Base-by-base conservation (phyloP, 2,329 filamentous ascomycete species). In the Pezicula rhizophila region DNA sequence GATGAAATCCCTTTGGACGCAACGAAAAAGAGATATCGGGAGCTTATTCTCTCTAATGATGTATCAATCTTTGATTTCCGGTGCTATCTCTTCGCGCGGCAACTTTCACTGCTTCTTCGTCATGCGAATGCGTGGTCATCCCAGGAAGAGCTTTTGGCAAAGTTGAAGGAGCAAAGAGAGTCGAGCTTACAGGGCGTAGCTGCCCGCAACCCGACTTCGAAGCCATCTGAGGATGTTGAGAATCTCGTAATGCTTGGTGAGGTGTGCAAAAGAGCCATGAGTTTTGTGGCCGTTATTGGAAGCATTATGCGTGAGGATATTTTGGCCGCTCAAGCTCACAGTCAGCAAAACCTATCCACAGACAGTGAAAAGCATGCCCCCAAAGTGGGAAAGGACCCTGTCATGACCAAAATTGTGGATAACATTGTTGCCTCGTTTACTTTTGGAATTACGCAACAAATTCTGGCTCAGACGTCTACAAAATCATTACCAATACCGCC, bases 61-160 rank as follows among this genome's bases (percentile, higher is more conserved):
- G 95, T 99, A 33, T 99, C 93, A 0, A 76, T 96, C 2, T 96
- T 97, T 63, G 93, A 99, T 66, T 97, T 99, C 65, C 79, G 89
- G 44, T 89, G 87, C 58, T 99, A 99, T 65, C 83, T 99, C 11
- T 99, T 97, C 66, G 84, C 89, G 3, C 80, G 93, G 20, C 92
- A 99, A 60, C 81, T 96, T 53, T 80, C 86, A 2, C 70, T 99
- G 1, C 75, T 97, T 1, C 74, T 96, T 11, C 80, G 91, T 4
- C 77, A 95, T 1, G 90, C 87, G n/a, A 93, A 92, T 61, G 80
- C 80, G 0, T 78, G 70, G 66, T 82, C 79, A 2, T 79, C 80
- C 0, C 67, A 77, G 34, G 80, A 84, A 56, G 81, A 85, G 59
- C 69, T 85, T 0, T 64, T 84, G 1, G 74, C 75, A 8, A 82